Evolutionary conservation across 2,329 filamentous ascomycete genomes (phyloP), one percentile per base, ranked within the genome.

Genomic region (Aspergillus brasiliensis): DNA sequence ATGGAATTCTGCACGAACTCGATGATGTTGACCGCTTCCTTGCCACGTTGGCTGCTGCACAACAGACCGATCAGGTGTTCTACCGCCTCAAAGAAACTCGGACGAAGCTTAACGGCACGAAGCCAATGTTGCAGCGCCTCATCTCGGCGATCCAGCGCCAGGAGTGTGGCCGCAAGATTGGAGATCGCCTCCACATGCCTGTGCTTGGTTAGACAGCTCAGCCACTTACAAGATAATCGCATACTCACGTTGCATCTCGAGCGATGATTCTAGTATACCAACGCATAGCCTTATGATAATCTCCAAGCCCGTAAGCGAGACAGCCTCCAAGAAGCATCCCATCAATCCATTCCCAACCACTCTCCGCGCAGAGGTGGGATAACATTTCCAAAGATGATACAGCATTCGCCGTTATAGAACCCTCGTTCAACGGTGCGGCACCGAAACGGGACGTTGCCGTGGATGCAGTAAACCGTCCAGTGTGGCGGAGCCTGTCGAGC

Each of bases 121-220:
- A 89, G 82, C 95, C 95, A 99, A 71, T 92, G 85, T 59, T 87
- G 84, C 72, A 97, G 89, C 6, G 95, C 95, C 70, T 98, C 94
- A 51, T 89, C 84, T 60, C 89, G 89, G 60, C 90, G 88, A 62
- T 91, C 88, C 8, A 98, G 83, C 59, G 92, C 92, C 66, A 97
- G 88, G 23, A 97, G 81, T 1, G 94, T 92, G 21, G 94, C 94
- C 21, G 94, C 95, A 62, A 96, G 86, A 73, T 98, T 98, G 21
- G 94, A 97, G 46, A 95, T 89, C 21, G 94, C 92, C 79, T 99
- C 95, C 51, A 97, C 90, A 73, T 97, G 91, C 68, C 89, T 91
- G 68, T 62, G 64, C 60, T 53, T n/a, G 5, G 60, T 71, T 56
- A 73, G 69, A 67, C 49, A 51, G 59, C 37, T 48, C 23, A 23